Evolutionary conservation across 2,329 filamentous ascomycete species (phyloP).

Genomic region (Mycosphaerella arachidis): DNA sequence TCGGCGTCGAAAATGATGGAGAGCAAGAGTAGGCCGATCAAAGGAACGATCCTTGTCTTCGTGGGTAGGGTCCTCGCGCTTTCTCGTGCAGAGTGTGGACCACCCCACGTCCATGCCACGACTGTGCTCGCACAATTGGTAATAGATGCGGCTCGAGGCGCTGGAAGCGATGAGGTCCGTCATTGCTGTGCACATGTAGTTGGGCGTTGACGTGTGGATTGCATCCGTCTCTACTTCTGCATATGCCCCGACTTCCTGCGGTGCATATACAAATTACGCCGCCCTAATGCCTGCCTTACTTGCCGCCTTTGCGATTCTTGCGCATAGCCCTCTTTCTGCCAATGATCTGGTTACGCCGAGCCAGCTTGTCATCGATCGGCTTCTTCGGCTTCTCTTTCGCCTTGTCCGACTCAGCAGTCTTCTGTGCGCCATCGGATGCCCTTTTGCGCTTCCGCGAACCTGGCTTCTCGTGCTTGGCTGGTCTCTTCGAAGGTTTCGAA

Average conservation of each 20-base stretch:
- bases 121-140: not conserved
- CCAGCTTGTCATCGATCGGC: conserved; percentile 49
- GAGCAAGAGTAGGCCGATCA: not conserved
- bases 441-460: conserved; percentile 39
- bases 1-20: not conserved
- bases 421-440: conserved; percentile 22
- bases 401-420: conserved; percentile 18
- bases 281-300: conserved; percentile 13
- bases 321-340: conserved; percentile 76
- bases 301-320: conserved; percentile 25
- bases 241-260: conserved; percentile 7
- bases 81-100: not conserved
- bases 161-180: not conserved
- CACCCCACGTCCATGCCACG: not conserved
- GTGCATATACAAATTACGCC: conserved; percentile 13
- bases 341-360: conserved; percentile 71
- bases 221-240: conserved; percentile 7
- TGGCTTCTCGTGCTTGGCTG: conserved; percentile 20
- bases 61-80: not conserved
- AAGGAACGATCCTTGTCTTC: not conserved
- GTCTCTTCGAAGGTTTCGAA: conserved; percentile 13
- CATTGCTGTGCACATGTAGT: conserved; percentile 8
- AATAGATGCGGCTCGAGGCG: not conserved
- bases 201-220: conserved; percentile 14
- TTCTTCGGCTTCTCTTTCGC: conserved; percentile 31